Percentiles rank a stretch among this genome's conserved stretches.
Conservation (phyloP, 768 basidiomycete genomes). For the Solioccasus polychromus region DNA sequence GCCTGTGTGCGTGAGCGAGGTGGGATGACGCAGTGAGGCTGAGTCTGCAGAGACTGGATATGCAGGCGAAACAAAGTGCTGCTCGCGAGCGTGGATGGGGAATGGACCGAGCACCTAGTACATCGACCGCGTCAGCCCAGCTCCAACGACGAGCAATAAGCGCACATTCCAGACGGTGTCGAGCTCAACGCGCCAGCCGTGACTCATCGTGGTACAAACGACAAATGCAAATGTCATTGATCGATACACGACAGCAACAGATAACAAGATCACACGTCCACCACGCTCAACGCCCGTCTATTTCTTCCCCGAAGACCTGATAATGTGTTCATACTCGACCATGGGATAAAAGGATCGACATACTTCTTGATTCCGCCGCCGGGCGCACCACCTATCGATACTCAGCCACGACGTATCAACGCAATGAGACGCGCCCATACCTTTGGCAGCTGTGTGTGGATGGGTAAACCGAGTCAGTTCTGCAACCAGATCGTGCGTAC, state of each 20-base stretch:
- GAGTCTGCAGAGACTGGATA: slow-evolving; percentile 34
- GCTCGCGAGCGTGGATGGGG: slow-evolving; percentile 80
- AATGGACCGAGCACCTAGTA: slow-evolving; percentile 84
- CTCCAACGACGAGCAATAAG: neutral
- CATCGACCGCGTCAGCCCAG: neutral
- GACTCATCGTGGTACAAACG: slow-evolving; percentile 8
- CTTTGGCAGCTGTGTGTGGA: slow-evolving; percentile 27
- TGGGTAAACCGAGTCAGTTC: neutral
- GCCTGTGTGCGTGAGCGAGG: slow-evolving; percentile 39
- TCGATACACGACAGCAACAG: slow-evolving; percentile 3
- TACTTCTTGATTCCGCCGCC: slow-evolving; percentile 87
- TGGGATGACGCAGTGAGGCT: slow-evolving; percentile 45
- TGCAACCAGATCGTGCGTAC: slow-evolving; percentile 35
- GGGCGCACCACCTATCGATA: slow-evolving; percentile 56
- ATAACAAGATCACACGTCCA: slow-evolving; percentile 2
- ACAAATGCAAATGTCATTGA: neutral
- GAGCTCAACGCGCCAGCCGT: slow-evolving; percentile 23
- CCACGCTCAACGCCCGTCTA: slow-evolving; percentile 31
- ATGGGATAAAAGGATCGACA: slow-evolving; percentile 27
- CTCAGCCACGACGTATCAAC: slow-evolving; percentile 7
- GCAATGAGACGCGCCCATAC: slow-evolving; percentile 13
- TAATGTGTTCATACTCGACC: slow-evolving; percentile 5
- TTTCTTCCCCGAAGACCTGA: slow-evolving; percentile 74
- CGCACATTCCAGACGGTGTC: slow-evolving; percentile 30
- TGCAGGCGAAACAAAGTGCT: slow-evolving; percentile 76